phyloP scores from a whole-genome alignment of 73 alveolate genomes.

The Tetrahymena thermophila region DNA sequence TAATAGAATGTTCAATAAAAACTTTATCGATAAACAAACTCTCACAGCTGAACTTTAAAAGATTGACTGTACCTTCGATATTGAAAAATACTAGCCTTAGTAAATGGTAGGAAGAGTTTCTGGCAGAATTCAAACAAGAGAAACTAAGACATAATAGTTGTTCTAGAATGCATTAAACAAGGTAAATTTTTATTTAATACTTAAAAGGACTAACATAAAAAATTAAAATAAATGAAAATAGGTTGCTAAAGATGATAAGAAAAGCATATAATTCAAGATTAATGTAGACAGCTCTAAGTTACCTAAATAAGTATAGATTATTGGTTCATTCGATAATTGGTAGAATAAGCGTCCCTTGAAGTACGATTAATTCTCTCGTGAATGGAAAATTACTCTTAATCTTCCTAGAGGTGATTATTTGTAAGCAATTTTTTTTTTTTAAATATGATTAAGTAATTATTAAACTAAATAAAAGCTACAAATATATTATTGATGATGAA shows the following conservation, averaged over 20 bases:
- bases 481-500: slow-evolving; percentile 34
- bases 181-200: not conserved
- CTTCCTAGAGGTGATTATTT: slow-evolving; percentile 73
- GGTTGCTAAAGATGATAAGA: not conserved
- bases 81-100: not conserved
- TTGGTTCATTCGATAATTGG: slow-evolving; percentile 97
- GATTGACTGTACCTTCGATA: not conserved
- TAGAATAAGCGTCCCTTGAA: slow-evolving; percentile 77
- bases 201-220: not conserved
- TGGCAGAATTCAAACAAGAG: not conserved
- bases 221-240: not conserved
- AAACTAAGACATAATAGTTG: not conserved
- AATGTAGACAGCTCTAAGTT: not conserved
- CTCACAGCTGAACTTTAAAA: not conserved
- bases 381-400: slow-evolving; percentile 76
- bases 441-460: slow-evolving; percentile 4
- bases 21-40: slow-evolving; percentile 54
- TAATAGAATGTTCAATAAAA: slow-evolving; percentile 63
- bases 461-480: not conserved
- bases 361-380: slow-evolving; percentile 67
- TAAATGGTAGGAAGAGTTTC: not conserved
- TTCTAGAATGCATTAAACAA: not conserved
- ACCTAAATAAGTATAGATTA: slow-evolving; percentile 62
- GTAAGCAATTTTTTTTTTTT: slow-evolving; percentile 73
- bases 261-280: not conserved